Evolutionary conservation across 345 rosid genomes (phyloP), one percentile per base, ranked within the genome.

Genomic region (Salix koriyanagi): DNA sequence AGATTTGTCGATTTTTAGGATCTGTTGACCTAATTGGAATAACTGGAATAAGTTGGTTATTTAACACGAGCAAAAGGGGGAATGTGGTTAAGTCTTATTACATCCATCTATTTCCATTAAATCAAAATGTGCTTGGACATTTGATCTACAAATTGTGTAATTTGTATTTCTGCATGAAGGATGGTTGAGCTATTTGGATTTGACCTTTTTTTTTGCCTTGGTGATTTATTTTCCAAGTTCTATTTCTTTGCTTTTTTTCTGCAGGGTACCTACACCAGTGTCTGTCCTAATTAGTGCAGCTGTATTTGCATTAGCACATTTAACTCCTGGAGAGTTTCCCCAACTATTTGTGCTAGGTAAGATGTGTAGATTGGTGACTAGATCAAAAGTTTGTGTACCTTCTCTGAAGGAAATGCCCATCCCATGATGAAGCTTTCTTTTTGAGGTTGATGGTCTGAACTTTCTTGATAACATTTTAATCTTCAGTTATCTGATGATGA

Each of bases 281-380:
- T 84, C 99, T 10, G 85, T 92, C 37, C 77, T 87, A 18, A 86
- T 93, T 73, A 93, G 99, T 85, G 92, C 98, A 44, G 97, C 97
- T 77, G 96, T 88, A 65, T 96, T 96, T 85, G 97, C 97, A 7
- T 78, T 91, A 66, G 99, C 99, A 28, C 98, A 93, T 80, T 89
- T 93, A 74, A 89, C 98, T 70, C 97, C 92, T 2, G 96, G 96
- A 79, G 90, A 93, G 85, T 96, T 96, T 80, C 97, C 98, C 26
- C 97, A 91, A 87, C 84, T 96, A 58, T 93, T 91, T 83, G 83
- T 92, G 28, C 82, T 93, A 74, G 97, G 98, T 96, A 84, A 81
- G 54, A 65, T 68, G 26, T 68, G 62, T n/a, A 23, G 26, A n/a
- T 56, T n/a, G 62, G 26, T 56, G 9, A 3, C 26, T 56, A 9